phyloP scores from a whole-genome alignment of 257 asterid genomes.

The Ligustrum vulgare region DNA sequence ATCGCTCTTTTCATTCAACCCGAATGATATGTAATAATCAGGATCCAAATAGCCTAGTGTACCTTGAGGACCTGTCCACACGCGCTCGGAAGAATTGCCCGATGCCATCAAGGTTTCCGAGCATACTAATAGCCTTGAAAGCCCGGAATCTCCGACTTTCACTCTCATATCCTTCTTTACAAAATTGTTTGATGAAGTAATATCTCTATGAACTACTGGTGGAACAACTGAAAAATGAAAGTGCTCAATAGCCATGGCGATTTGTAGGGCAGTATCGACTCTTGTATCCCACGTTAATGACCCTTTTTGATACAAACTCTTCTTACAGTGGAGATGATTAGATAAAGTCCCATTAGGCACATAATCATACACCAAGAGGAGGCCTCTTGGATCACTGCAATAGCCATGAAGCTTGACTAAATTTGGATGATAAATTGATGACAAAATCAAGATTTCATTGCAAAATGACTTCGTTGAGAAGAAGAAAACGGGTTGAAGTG shows the following conservation, averaged over 20 bases:
- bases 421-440: slow-evolving; percentile 77
- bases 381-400: slow-evolving; percentile 95
- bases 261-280: slow-evolving; percentile 75
- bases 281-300: slow-evolving; percentile 63
- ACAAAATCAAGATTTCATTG: slow-evolving; percentile 81
- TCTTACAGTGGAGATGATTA: slow-evolving; percentile 78
- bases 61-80: slow-evolving; percentile 97
- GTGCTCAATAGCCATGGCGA: slow-evolving; percentile 78
- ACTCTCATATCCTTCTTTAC: slow-evolving; percentile 80
- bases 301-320: slow-evolving; percentile 38
- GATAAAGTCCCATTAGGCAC: slow-evolving; percentile 86
- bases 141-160: slow-evolving; percentile 87
- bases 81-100: slow-evolving; percentile 58
- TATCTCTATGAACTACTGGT: slow-evolving; percentile 82
- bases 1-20: slow-evolving; percentile 89
- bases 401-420: slow-evolving; percentile 87
- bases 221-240: slow-evolving; percentile 79
- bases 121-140: slow-evolving; percentile 69
- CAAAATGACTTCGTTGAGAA: slow-evolving; percentile 83
- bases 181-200: slow-evolving; percentile 81
- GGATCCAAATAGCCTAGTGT: slow-evolving; percentile 95
- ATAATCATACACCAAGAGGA: slow-evolving; percentile 76
- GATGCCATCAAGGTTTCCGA: slow-evolving; percentile 41
- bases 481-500: too few species aligned
- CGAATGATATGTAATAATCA: slow-evolving; percentile 72